These are phyloP conservation scores for Acorus calamus DNA, from an alignment of 106 monocot species.

Conservation along the genomic window DNA sequence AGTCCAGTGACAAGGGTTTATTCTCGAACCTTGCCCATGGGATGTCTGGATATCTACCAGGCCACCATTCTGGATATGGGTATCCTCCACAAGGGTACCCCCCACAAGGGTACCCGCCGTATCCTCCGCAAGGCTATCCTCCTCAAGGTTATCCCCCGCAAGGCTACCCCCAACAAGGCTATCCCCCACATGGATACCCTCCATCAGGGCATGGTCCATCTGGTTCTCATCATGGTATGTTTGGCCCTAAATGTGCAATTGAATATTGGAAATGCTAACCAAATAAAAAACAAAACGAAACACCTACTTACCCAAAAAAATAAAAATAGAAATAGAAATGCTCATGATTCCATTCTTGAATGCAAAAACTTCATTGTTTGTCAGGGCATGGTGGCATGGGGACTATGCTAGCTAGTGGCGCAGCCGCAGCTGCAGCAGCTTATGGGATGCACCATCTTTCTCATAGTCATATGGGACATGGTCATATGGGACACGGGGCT, in stretches of 20 bases:
- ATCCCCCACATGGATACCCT: constrained; percentile 27
- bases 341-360: too few species aligned
- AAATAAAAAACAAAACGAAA: too few species aligned
- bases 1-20: constrained; percentile 37
- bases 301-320: too few species aligned
- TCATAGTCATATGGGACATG: constrained; percentile 25
- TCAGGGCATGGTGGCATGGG: constrained; percentile 46
- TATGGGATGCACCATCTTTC: constrained; percentile 50
- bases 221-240: constrained; percentile 37
- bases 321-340: too few species aligned
- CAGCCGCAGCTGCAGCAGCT: constrained; percentile 59
- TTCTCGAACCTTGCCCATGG: constrained; percentile 42
- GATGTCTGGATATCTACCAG: constrained; percentile 20
- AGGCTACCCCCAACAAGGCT: constrained; percentile 17
- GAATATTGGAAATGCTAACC: too few species aligned
- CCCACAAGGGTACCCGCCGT: neutral
- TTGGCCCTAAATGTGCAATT: neutral
- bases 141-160: constrained; percentile 34
- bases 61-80: constrained; percentile 25
- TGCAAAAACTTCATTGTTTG: too few species aligned
- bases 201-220: constrained; percentile 17
- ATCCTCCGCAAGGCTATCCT: constrained; percentile 33
- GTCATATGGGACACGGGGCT: constrained; percentile 11
- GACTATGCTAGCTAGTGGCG: constrained; percentile 56
- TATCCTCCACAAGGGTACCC: constrained; percentile 11